Percentiles rank a stretch among this genome's conserved stretches.
Evolutionary conservation across 768 basidiomycete genomes (phyloP).

Genomic region (Calocera viscosa): DNA sequence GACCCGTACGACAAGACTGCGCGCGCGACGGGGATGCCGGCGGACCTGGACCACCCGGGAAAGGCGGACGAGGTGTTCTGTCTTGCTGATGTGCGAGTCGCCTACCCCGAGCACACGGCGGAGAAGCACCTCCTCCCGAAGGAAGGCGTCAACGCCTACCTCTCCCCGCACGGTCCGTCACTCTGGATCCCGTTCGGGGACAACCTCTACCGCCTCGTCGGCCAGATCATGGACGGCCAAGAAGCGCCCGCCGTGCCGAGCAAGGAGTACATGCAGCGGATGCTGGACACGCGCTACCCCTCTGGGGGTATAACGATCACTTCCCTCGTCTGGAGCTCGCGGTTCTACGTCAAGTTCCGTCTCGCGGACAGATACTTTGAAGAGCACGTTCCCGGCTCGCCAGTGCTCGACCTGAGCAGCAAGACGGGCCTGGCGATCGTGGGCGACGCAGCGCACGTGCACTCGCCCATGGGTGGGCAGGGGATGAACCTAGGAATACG

Average conservation of each 20-base stretch:
- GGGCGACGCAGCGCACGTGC: slow-evolving; percentile 43
- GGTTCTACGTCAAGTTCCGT: slow-evolving; percentile 4
- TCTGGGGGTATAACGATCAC: not conserved
- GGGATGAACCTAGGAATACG: slow-evolving; percentile 51
- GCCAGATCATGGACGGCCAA: not conserved
- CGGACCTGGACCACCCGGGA: not conserved
- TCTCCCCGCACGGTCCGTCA: not conserved
- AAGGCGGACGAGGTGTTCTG: slow-evolving; percentile 6
- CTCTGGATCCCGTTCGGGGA: not conserved
- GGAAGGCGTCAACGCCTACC: not conserved
- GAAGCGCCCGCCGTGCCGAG: not conserved
- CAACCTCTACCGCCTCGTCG: not conserved
- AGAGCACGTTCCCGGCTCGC: not conserved
- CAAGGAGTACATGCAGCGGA: not conserved
- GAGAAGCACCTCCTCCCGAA: not conserved
- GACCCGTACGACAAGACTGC: slow-evolving; percentile 27
- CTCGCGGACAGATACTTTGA: not conserved
- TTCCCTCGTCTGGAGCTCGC: not conserved
- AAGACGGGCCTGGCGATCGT: slow-evolving; percentile 21
- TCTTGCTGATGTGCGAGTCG: not conserved
- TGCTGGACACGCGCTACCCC: not conserved
- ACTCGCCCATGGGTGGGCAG: slow-evolving; percentile 40
- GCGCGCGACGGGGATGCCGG: not conserved
- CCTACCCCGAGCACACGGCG: not conserved
- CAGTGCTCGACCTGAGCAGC: not conserved